These are phyloP conservation scores for Phytophthora pisi DNA, from an alignment of 352 stramenopile species.

Conservation along the genomic window DNA sequence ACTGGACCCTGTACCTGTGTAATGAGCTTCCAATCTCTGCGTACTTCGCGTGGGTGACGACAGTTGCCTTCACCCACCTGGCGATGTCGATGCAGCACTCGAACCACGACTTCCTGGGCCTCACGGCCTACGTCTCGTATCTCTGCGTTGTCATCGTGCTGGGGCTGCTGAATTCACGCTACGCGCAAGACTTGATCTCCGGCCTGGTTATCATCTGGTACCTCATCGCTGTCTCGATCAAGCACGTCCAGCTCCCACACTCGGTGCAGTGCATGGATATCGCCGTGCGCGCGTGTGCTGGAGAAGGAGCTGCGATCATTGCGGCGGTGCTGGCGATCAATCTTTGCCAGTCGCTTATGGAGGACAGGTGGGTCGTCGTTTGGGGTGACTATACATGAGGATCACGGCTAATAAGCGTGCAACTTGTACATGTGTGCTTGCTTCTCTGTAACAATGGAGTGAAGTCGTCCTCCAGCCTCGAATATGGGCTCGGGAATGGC, in stretches of 20 bases:
- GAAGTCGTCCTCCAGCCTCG: constrained; percentile 44
- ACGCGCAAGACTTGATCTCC: constrained; percentile 66
- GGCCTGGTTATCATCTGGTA: constrained; percentile 76
- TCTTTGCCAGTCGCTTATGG: constrained; percentile 54
- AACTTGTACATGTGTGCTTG: constrained; percentile 5
- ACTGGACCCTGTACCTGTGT: constrained; percentile 77
- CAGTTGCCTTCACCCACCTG: constrained; percentile 64
- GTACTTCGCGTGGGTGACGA: constrained; percentile 85
- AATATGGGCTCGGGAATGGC: constrained; percentile 44
- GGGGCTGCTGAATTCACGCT: constrained; percentile 60
- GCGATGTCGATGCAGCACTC: constrained; percentile 73
- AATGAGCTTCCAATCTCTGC: constrained; percentile 75
- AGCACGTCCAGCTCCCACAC: constrained; percentile 51
- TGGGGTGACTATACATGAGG: neutral
- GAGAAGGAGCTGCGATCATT: constrained; percentile 63
- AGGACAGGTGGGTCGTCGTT: constrained; percentile 56
- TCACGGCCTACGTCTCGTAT: constrained; percentile 72
- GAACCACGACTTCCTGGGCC: constrained; percentile 48
- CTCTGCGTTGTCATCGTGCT: constrained; percentile 66
- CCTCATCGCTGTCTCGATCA: constrained; percentile 63
- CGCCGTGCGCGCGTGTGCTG: constrained; percentile 65
- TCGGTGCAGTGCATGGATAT: constrained; percentile 57
- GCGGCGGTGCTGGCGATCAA: constrained; percentile 58
- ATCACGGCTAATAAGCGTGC: neutral
- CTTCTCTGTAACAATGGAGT: constrained; percentile 37